phyloP scores from a whole-genome alignment of 1,139 yeast species.

The Yamadazyma siamensis region DNA sequence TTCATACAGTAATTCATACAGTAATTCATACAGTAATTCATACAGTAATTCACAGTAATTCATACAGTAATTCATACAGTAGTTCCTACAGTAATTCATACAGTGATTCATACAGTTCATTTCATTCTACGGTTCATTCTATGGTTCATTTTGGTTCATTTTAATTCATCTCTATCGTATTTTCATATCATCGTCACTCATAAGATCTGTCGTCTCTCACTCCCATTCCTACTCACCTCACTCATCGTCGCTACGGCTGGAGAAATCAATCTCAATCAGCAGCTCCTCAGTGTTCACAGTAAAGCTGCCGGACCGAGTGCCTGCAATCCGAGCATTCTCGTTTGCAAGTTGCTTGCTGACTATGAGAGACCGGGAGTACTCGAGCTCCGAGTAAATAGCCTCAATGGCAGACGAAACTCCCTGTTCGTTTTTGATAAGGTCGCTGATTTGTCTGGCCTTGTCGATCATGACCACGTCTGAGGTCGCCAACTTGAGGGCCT shows the following conservation, averaged over 20 bases:
- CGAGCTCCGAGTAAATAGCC: slow-evolving; percentile 72
- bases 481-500: slow-evolving; percentile 68
- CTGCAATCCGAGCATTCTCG: slow-evolving; percentile 10
- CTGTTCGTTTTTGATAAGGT: slow-evolving; percentile 60
- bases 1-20: too few species aligned
- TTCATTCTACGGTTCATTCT: too few species aligned
- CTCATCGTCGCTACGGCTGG: slow-evolving; percentile 4
- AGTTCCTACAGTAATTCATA: too few species aligned
- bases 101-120: too few species aligned
- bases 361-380: slow-evolving; percentile 60
- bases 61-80: too few species aligned
- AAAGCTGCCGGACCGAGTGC: slow-evolving; percentile 6
- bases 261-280: slow-evolving; percentile 8
- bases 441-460: slow-evolving; percentile 62
- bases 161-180: too few species aligned
- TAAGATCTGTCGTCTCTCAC: too few species aligned
- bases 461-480: slow-evolving; percentile 63
- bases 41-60: too few species aligned
- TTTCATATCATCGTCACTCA: too few species aligned
- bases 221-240: too few species aligned
- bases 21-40: too few species aligned
- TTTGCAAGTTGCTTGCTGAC: slow-evolving; percentile 15
- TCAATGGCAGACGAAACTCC: slow-evolving; percentile 81
- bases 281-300: slow-evolving; percentile 5
- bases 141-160: too few species aligned